Base-by-base conservation (phyloP, 176 grass and related monocot genomes). In the Rhipidocladum racemiflorum region DNA sequence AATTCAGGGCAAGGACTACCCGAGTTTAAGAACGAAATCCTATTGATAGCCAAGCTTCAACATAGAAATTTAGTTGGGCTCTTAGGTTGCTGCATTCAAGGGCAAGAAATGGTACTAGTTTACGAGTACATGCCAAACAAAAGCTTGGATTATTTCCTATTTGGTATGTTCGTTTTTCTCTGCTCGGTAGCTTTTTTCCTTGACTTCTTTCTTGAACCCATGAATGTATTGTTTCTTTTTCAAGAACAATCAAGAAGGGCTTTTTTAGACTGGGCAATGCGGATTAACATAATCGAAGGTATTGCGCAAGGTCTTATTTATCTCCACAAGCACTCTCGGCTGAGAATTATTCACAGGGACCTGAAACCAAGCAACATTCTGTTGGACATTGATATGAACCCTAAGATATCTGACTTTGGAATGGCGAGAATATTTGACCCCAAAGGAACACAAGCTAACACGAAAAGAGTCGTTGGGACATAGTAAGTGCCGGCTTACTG, bases 321-420 rank as follows among this genome's bases (percentile, higher is more conserved):
- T 90, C 87, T 93, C 9, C 91, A 93, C 61, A 93, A 87, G 61
- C 87, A 93, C 67, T 93, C 87, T 77, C 74, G 91, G 17, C 50
- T 93, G 0, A 89, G 50, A 78, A 79, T 93, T 75, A 79, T 93
- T 39, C 85, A 93, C 6, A 78, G 91, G 66, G 91, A 93, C 27
- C 67, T 93, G 66, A 93, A 93, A 61, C 73, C 88, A 50, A 90
- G 91, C 78, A 93, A 93, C 59, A 90, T 90, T 78, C 17, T 93
- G 17, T 53, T 93, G 32, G 88, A 93, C 4, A 50, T 11, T 49
- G 82, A 93, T 67, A 90, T 90, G 91, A 93, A 90, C 49, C 88
- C 91, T 70, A 93, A 90, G 61, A 93, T 93, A 20, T 93, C 91
- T 2, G 88, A 93, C 28, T 90, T 93, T 20, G 88, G 87, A 25